phyloP scores from a whole-genome alignment of 371 early-diverging fungal genomes.

The Fennellomyces sp. region DNA sequence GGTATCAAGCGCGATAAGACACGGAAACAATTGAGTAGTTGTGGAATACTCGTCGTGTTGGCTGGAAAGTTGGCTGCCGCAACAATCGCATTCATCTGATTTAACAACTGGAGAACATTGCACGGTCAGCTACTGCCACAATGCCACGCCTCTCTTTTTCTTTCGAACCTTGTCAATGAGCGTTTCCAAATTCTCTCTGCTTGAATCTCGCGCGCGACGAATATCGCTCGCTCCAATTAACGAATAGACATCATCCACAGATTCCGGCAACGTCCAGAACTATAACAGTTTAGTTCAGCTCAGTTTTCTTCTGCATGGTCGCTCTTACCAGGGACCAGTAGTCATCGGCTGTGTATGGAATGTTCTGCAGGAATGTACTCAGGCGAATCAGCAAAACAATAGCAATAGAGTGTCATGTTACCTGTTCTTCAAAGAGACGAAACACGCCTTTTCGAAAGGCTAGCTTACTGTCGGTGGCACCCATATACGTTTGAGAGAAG shows the following conservation, averaged over 20 bases:
- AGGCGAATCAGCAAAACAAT: neutral
- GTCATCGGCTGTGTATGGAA: slow-evolving; percentile 67
- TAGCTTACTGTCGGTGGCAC: slow-evolving; percentile 86
- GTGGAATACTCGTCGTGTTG: slow-evolving; percentile 50
- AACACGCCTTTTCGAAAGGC: slow-evolving; percentile 88
- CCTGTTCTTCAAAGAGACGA: slow-evolving; percentile 78
- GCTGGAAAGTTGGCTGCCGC: slow-evolving; percentile 56
- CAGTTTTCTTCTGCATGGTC: no score
- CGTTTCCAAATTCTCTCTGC: slow-evolving; percentile 75
- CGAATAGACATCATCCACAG: slow-evolving; percentile 85
- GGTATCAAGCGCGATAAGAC: slow-evolving; percentile 83
- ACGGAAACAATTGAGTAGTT: slow-evolving; percentile 82
- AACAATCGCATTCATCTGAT: slow-evolving; percentile 55
- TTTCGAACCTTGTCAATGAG: slow-evolving; percentile 69
- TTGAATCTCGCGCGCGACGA: slow-evolving; percentile 71
- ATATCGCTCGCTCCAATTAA: slow-evolving; percentile 85
- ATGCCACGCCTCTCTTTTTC: neutral
- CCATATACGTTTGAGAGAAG: slow-evolving; percentile 56
- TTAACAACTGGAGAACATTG: slow-evolving; percentile 57
- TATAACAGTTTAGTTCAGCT: no score
- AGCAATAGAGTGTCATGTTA: no score
- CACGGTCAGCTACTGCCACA: no score
- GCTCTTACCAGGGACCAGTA: slow-evolving; percentile 61
- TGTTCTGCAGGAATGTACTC: slow-evolving; percentile 33
- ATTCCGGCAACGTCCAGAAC: slow-evolving; percentile 83